Base-by-base conservation (phyloP, 768 basidiomycete genomes). In the Boletus patriciae region DNA sequence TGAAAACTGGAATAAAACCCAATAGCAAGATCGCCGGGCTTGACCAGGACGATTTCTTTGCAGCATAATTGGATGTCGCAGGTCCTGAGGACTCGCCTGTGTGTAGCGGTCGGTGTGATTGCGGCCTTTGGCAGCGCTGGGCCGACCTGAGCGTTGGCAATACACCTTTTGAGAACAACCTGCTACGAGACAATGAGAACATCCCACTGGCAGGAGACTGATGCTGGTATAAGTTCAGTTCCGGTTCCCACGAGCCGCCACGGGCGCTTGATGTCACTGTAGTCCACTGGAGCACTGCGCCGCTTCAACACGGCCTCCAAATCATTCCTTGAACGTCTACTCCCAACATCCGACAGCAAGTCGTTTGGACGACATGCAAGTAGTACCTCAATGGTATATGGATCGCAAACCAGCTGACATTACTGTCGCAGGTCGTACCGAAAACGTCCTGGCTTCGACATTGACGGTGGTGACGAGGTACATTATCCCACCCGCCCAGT, bases 401-500 rank as follows among this genome's bases (percentile, higher is more conserved):
- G 21, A 44, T 54, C 16, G 16, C 31, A 53, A 25, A 45, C 29
- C 4, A 31, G 55, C 46, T 70, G 49, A 68, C 54, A 1, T 51
- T 36, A 31, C 33, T 41, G 34, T 9, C 47, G 23, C 60, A 76
- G 76, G 74, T 70, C 74, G 50, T 58, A 56, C 48, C 61, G 74
- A 56, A 66, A 61, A 54, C 73, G 72, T 52, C 69, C 70, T 52
- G 70, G 75, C 46, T 89, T 86, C 69, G 89, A 90, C 64, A 77
- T 87, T 55, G 90, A 91, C 62, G 65, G 61, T 16, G 87, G 88
- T 52, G 92, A 92, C 63, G 80, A 83, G 31, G 82, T 92, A 57
- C 94, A 97, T 72, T 94, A 93, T 73, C 96, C 96, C 29, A 98
- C 96, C 31, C 84, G 96, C 56, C 96, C 96, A 27, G 97, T 99